Conservation (phyloP, 1,139 yeast species). For the Lodderomyces elongisporus region DNA sequence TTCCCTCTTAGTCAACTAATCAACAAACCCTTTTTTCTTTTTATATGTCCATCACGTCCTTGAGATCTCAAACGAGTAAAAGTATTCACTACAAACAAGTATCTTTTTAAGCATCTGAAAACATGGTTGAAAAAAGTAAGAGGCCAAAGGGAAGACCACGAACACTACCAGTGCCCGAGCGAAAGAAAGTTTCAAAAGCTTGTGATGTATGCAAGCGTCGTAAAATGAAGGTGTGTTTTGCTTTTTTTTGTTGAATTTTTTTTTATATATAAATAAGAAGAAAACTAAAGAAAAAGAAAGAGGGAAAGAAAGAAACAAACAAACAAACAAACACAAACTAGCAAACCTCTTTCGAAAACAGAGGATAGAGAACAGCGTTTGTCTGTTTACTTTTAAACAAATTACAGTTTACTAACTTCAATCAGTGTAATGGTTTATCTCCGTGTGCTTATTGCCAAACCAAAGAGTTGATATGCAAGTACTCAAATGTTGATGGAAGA, state of each 20-base stretch:
- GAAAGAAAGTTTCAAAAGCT: constrained; percentile 34
- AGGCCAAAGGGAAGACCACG: constrained; percentile 13
- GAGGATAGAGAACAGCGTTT: no score
- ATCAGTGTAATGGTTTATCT: constrained; percentile 21
- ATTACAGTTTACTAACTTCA: neutral
- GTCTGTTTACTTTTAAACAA: neutral
- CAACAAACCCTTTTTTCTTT: no score
- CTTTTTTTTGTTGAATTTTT: neutral
- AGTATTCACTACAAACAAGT: no score
- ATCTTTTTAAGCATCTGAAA: no score
- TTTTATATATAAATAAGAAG: neutral
- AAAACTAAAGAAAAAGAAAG: no score
- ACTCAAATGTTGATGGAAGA: constrained; percentile 23
- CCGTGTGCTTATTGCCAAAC: constrained; percentile 24
- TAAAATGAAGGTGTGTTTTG: constrained; percentile 25
- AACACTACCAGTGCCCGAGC: constrained; percentile 9
- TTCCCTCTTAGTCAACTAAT: no score
- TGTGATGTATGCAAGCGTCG: constrained; percentile 36
- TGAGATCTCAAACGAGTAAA: no score
- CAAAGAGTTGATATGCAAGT: constrained; percentile 21
- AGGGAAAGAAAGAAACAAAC: neutral
- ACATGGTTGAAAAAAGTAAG: constrained; percentile 4
- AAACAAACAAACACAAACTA: no score
- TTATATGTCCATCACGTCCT: no score
- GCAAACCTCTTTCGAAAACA: no score